Base-by-base conservation (phyloP, 495 filamentous ascomycete genomes). In the Neurospora cerealis region DNA sequence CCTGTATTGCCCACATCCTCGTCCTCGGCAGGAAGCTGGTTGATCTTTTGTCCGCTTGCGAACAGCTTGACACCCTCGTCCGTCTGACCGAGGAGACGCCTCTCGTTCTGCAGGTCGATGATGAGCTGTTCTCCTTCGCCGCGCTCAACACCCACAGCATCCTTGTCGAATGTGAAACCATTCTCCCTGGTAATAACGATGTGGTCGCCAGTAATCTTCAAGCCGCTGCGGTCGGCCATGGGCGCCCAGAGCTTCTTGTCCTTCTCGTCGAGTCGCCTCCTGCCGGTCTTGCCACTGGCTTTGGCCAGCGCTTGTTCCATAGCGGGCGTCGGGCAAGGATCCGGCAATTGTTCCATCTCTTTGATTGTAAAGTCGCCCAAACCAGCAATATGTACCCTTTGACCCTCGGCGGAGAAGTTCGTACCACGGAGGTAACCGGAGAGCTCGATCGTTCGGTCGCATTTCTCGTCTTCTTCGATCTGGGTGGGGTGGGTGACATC, bases 361-460 rank as follows among this genome's bases (percentile, higher is more conserved):
- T 90, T 87, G n/a, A 98, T 91, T 39, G 89, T 91, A 75, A 96
- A 88, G 81, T 99, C 96, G n/a, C 96, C 96, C 2, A 98, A 89
- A 41, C 96, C 96, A 34, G 96, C 94, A 66, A 99, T 89, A 81
- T 99, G 96, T 3, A 98, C 91, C 80, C 93, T 87, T 69, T 94
- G 95, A 11, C 93, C 92, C 72, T 96, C 86, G 2, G 93, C 89
- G 2, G 95, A 89, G 77, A 99, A 97, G 79, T 98, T 99, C 6
- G 95, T 97, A n/a, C 96, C 96, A 78, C 96, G 87, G 1, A 98
- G 85, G 80, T 98, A 99, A 3, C 96, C 96, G 73, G 97, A 98
- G 0, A 99, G 86, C 3, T 93, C 94, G 44, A 99, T 86, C 1
- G 92, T 93, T 38, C 96, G 89, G 82, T 98, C 96, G 74, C 93